A percentile compares a stretch with the other conserved stretches of the same genome.
phyloP scores from a whole-genome alignment of 495 filamentous ascomycete species.

The Xylaria telfairii region DNA sequence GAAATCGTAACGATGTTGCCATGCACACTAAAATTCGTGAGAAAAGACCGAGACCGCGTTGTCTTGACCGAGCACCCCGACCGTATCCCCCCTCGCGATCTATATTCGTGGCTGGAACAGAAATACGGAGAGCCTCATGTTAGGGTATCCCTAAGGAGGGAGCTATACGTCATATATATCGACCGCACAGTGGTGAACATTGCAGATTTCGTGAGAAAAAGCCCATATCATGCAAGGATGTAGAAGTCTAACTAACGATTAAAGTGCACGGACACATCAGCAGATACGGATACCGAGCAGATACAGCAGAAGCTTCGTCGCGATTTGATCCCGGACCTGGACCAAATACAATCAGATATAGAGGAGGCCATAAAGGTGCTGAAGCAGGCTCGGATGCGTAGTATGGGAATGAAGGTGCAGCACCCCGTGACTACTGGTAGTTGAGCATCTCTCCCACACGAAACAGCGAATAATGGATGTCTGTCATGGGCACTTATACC shows the following conservation, averaged over 20 bases:
- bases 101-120: background rate
- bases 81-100: background rate
- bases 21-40: background rate
- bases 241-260: background rate
- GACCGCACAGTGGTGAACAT: background rate
- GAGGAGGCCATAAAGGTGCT: background rate
- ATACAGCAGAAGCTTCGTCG: constrained; percentile 2
- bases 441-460: no score
- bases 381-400: constrained; percentile 1
- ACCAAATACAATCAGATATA: background rate
- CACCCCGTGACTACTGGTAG: background rate
- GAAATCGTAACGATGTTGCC: background rate
- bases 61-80: background rate
- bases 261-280: background rate
- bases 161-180: background rate
- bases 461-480: no score
- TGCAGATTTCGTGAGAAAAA: background rate
- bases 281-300: background rate
- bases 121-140: background rate
- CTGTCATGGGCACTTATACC: no score
- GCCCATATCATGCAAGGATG: background rate
- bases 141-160: background rate
- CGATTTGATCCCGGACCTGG: background rate
- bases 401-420: background rate
- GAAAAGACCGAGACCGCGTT: background rate